These are phyloP conservation scores for Silene conica DNA, from an alignment of 148 eudicot species.

Conservation along the genomic window DNA sequence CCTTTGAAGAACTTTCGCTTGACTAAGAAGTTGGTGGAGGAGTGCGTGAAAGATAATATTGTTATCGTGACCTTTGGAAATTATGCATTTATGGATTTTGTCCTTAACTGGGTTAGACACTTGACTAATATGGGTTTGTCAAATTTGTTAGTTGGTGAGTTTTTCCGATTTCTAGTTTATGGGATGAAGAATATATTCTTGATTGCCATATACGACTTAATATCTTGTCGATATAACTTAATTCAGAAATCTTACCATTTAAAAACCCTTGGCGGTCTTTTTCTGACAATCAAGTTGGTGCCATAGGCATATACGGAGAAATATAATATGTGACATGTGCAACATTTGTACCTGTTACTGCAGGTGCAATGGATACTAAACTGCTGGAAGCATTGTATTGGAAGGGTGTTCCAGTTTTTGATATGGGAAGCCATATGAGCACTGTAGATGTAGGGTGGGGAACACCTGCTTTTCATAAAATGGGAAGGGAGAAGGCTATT, in stretches of 20 bases:
- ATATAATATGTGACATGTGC: neutral
- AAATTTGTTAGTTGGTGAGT: slow-evolving; percentile 87
- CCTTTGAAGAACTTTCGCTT: slow-evolving; percentile 56
- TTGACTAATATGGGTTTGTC: slow-evolving; percentile 76
- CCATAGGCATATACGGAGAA: neutral
- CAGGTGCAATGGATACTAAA: slow-evolving; percentile 99
- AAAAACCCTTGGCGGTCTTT: neutral
- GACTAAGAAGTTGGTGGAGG: slow-evolving; percentile 69
- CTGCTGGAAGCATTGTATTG: slow-evolving; percentile 85
- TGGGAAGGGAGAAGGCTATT: slow-evolving; percentile 95
- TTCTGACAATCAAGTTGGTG: neutral
- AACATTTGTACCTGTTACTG: slow-evolving; percentile 17
- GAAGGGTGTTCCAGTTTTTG: slow-evolving; percentile 94
- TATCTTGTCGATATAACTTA: neutral
- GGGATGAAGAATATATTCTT: neutral
- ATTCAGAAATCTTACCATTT: neutral
- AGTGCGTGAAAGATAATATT: slow-evolving; percentile 75
- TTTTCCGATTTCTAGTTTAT: neutral
- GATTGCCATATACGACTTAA: neutral
- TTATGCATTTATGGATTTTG: slow-evolving; percentile 96
- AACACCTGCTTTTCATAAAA: slow-evolving; percentile 90
- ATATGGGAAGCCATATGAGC: slow-evolving; percentile 99
- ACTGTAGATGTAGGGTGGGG: slow-evolving; percentile 98
- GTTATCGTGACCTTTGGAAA: slow-evolving; percentile 88
- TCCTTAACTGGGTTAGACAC: slow-evolving; percentile 91